Conservation (phyloP, 768 basidiomycete species). For the Lactarius trivialis region DNA sequence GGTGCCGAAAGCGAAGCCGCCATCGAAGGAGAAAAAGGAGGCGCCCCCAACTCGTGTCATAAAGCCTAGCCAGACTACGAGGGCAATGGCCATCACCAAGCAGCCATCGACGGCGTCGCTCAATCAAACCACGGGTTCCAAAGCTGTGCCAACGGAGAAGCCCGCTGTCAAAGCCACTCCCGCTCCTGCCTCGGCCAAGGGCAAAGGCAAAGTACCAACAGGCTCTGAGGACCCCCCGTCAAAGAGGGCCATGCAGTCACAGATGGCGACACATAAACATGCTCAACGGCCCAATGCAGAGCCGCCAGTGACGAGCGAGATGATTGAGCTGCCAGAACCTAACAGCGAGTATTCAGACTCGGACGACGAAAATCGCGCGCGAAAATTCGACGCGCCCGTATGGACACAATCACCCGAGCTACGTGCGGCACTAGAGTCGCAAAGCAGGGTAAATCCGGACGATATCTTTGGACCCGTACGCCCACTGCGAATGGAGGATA, state of each 20-base stretch:
- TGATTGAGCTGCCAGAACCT: conserved; percentile 90
- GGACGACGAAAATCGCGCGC: conserved; percentile 76
- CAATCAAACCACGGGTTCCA: conserved; percentile 15
- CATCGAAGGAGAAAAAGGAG: conserved; percentile 47
- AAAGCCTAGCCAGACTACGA: conserved; percentile 28
- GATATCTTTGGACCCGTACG: conserved; percentile 88
- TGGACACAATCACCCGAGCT: conserved; percentile 94
- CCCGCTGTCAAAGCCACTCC: conserved; percentile 35
- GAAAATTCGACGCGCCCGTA: conserved; percentile 66
- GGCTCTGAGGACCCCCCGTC: conserved; percentile 44
- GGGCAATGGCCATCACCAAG: conserved; percentile 23
- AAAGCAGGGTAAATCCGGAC: conserved; percentile 84
- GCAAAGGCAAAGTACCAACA: conserved; percentile 47
- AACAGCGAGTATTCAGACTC: conserved; percentile 97
- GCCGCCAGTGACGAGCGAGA: conserved; percentile 54
- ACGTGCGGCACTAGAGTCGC: conserved; percentile 66
- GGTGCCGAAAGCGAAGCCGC: conserved; percentile 37
- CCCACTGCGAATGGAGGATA: conserved; percentile 86
- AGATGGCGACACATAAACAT: conserved; percentile 67
- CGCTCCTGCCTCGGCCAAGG: conserved; percentile 36
- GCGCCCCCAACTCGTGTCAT: conserved; percentile 27
- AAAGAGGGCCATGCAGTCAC: conserved; percentile 53
- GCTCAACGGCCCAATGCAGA: conserved; percentile 49
- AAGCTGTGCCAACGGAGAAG: conserved; percentile 25
- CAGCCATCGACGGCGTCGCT: conserved; percentile 15